Conservation (phyloP, 164 flowering plant species). For the Euptelea pleiosperma region DNA sequence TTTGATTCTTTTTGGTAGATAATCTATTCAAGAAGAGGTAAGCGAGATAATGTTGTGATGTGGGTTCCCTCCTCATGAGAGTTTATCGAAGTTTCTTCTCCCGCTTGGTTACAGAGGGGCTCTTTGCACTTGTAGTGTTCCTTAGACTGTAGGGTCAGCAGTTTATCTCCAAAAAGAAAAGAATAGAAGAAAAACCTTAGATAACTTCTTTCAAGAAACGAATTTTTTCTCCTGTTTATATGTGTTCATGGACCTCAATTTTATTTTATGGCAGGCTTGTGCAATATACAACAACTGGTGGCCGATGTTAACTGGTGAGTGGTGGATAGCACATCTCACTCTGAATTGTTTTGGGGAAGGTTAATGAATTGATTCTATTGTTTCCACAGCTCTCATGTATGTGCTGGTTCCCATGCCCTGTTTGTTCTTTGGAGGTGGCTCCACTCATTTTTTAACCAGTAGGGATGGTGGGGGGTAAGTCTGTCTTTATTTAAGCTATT, state of each 20-base stretch:
- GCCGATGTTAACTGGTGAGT: constrained; percentile 90
- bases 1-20: too few relatives aligned
- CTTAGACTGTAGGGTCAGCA: too few relatives aligned
- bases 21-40: too few relatives aligned
- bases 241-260: constrained; percentile 1
- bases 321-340: background rate
- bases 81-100: too few relatives aligned
- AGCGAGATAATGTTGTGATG: too few relatives aligned
- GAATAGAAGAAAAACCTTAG: background rate
- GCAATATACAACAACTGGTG: constrained; percentile 94
- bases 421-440: constrained; percentile 90
- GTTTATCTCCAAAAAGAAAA: too few relatives aligned
- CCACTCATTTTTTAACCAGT: constrained; percentile 80
- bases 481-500: background rate
- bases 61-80: too few relatives aligned
- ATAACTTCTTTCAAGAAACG: too few relatives aligned
- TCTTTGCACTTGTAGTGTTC: too few relatives aligned
- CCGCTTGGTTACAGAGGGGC: too few relatives aligned
- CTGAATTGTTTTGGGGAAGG: background rate
- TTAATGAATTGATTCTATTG: constrained; percentile 7
- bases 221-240: too few relatives aligned
- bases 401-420: constrained; percentile 98
- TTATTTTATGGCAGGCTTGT: constrained; percentile 74
- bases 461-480: constrained; percentile 96
- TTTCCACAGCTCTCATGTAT: constrained; percentile 79